phyloP scores from a whole-genome alignment of 2,329 filamentous ascomycete species.

The Rhytidhysteron rufulum region DNA sequence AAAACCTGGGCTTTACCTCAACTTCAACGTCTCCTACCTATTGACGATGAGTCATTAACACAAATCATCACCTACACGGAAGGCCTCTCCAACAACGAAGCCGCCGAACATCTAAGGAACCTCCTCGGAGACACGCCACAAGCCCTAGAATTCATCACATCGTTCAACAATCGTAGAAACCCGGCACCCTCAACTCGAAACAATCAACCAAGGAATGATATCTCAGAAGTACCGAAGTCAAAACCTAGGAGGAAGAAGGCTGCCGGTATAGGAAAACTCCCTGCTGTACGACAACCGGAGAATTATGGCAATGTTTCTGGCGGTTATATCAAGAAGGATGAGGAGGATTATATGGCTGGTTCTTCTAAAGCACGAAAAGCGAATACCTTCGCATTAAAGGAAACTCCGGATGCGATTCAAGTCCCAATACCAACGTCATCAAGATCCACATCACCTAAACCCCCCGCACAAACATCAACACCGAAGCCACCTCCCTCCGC shows the following conservation, averaged over 20 bases:
- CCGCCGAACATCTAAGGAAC: slow-evolving; percentile 81
- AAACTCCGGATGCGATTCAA: slow-evolving; percentile 47
- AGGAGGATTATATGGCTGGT: slow-evolving; percentile 68
- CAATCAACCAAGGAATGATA: slow-evolving; percentile 14
- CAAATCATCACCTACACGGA: slow-evolving; percentile 81
- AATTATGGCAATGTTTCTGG: slow-evolving; percentile 63
- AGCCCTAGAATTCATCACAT: slow-evolving; percentile 66
- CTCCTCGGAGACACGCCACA: slow-evolving; percentile 82
- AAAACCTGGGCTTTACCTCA: slow-evolving; percentile 62
- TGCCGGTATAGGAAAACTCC: slow-evolving; percentile 33
- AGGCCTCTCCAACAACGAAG: slow-evolving; percentile 70
- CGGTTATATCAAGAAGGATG: slow-evolving; percentile 71
- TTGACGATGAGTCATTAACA: slow-evolving; percentile 78
- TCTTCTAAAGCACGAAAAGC: slow-evolving; percentile 37
- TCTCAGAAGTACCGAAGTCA: slow-evolving; percentile 28
- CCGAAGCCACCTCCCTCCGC: slow-evolving; percentile 62
- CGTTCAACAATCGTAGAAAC: slow-evolving; percentile 65
- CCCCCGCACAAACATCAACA: slow-evolving; percentile 43
- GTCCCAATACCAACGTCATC: slow-evolving; percentile 24
- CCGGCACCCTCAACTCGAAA: slow-evolving; percentile 21
- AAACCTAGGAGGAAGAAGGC: slow-evolving; percentile 42
- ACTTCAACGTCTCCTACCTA: slow-evolving; percentile 73
- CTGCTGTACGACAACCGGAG: slow-evolving; percentile 46
- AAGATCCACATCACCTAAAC: slow-evolving; percentile 32
- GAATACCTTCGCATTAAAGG: slow-evolving; percentile 47